These are phyloP conservation scores for Cystobasidium pallidum DNA, from an alignment of 1,284 basidiomycete genomes.

Conservation along the genomic window DNA sequence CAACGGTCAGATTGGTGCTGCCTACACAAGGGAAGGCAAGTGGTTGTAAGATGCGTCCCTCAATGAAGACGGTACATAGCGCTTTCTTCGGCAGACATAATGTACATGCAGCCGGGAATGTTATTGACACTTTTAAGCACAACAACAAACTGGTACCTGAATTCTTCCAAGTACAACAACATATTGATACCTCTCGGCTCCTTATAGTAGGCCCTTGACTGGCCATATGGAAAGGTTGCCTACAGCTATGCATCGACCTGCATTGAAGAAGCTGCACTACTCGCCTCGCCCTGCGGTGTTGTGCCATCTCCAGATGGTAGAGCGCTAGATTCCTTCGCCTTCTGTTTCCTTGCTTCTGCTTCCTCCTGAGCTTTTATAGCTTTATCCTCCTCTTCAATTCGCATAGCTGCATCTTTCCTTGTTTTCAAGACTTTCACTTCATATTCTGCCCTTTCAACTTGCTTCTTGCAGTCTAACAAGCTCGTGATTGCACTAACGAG, in stretches of 20 bases:
- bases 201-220: too few species aligned
- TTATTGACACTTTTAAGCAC: neutral
- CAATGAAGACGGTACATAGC: neutral
- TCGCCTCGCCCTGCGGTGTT: constrained; percentile 6
- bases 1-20: constrained; percentile 36
- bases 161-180: neutral
- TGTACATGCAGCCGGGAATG: constrained; percentile 22
- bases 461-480: constrained; percentile 82
- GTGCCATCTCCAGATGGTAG: neutral
- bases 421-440: constrained; percentile 71
- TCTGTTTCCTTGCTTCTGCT: constrained; percentile 30
- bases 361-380: constrained; percentile 33
- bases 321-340: constrained; percentile 15
- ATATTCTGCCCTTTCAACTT: constrained; percentile 80
- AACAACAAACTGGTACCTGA: neutral
- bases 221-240: neutral
- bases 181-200: too few species aligned
- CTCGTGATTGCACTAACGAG: constrained; percentile 71
- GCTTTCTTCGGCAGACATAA: neutral
- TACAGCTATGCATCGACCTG: constrained; percentile 28
- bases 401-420: constrained; percentile 41
- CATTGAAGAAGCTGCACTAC: constrained; percentile 30
- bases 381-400: constrained; percentile 36
- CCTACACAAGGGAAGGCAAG: constrained; percentile 41
- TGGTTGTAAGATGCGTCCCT: constrained; percentile 26